These are phyloP conservation scores for Diddensiella santjacobensis DNA, from an alignment of 805 yeast species.

Conservation along the genomic window DNA sequence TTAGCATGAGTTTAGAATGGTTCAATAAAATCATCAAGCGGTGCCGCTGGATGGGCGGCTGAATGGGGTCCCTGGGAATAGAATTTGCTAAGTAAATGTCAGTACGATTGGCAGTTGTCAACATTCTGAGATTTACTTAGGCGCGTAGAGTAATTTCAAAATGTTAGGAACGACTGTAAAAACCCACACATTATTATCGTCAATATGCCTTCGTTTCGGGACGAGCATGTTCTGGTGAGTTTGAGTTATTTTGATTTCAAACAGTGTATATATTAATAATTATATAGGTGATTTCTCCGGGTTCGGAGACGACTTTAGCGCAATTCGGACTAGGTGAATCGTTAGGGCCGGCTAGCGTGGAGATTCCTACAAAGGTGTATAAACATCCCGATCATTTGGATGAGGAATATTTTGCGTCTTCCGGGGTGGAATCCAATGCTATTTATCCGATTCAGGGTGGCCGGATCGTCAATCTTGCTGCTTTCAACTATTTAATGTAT, in stretches of 20 bases:
- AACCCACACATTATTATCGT: too few species aligned
- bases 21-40: too few species aligned
- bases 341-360: slow-evolving; percentile 68
- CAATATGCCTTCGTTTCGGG: slow-evolving; percentile 36
- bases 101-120: too few species aligned
- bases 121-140: too few species aligned
- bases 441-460: slow-evolving; percentile 66
- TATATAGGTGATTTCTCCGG: slow-evolving; percentile 65
- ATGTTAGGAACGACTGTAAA: too few species aligned
- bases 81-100: too few species aligned
- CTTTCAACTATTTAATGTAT: slow-evolving; percentile 60
- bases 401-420: slow-evolving; percentile 36
- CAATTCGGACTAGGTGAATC: slow-evolving; percentile 75
- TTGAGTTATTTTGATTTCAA: neutral
- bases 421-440: slow-evolving; percentile 40
- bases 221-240: slow-evolving; percentile 37
- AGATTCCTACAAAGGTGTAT: slow-evolving; percentile 76
- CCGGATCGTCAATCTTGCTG: slow-evolving; percentile 60
- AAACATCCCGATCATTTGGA: slow-evolving; percentile 28
- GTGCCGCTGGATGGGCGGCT: too few species aligned
- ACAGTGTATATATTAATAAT: neutral
- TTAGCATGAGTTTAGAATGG: too few species aligned
- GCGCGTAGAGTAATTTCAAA: too few species aligned
- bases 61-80: too few species aligned
- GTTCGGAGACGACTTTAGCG: slow-evolving; percentile 68